Evolutionary conservation across 352 stramenopile species (phyloP), one percentile per base, ranked within the genome.

Genomic region (Pythium chondricola): DNA sequence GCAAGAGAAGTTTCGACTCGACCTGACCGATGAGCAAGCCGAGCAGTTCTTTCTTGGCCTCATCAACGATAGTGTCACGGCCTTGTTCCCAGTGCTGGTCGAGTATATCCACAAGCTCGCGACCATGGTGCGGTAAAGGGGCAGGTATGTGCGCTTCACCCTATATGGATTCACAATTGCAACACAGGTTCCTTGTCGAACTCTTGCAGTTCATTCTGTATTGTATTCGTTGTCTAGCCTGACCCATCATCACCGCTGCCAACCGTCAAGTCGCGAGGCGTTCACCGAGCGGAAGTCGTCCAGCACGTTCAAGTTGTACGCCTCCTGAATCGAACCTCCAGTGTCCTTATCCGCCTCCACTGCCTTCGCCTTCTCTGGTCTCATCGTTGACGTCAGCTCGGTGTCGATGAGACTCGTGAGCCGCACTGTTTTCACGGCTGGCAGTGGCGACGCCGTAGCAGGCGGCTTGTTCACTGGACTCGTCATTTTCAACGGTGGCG

Each of bases 21-120:
- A 99, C 58, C 70, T 99, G 29, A 97, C 85, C 8, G 95, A 99
- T 67, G 95, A 99, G 59, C 88, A 98, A 60, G 96, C 96, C 5
- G 96, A 99, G 51, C 74, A 93, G 27, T 98, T 97, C 72, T 99
- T 99, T 61, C 61, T 98, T 8, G 78, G 74, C 5, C 82, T 99
- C 22, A 98, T 99, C 57, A 92, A 86, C 48, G 94, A 98, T 56
- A 98, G 87, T 59, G 80, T 98, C 25, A 87, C 77, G 26, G 94
- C 95, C 17, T 71, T 99, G 58, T 75, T 94, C 62, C 83, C 83
- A 11, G 67, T 92, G 40, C 64, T 96, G 48, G 74, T 93, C 43
- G 86, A 96, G 43, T 85, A 86, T 53, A 88, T 93, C 20, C 86
- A 96, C 64, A 93, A 95, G 61, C 56, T 86, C 30, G 78, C 78